Conservation (phyloP, 2,329 filamentous ascomycete genomes). For the Aureobasidium lini region DNA sequence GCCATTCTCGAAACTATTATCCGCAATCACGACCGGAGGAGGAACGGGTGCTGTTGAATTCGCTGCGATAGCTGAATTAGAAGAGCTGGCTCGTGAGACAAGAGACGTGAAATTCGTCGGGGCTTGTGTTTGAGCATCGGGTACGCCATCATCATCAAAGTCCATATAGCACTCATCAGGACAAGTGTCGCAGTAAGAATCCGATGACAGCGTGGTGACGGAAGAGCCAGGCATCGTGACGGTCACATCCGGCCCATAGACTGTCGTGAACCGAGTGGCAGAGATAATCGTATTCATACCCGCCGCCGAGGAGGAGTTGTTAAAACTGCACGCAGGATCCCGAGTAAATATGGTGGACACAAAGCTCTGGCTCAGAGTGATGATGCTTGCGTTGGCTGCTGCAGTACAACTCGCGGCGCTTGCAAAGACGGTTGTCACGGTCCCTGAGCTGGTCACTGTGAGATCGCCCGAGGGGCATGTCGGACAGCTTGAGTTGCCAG, state of each 20-base stretch:
- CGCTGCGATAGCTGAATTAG: neutral
- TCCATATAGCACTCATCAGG: constrained; percentile 6
- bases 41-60: neutral
- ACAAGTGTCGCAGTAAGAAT: neutral
- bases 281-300: neutral
- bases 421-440: neutral
- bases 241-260: neutral
- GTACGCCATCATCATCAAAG: neutral
- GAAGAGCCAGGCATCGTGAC: neutral
- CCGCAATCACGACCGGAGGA: neutral
- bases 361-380: neutral
- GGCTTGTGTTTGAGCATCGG: neutral
- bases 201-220: neutral
- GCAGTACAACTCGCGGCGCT: neutral
- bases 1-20: constrained; percentile 4
- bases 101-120: neutral
- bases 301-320: neutral
- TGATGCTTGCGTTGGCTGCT: neutral
- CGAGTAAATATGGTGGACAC: neutral
- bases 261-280: neutral
- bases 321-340: neutral
- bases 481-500: neutral
- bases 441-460: neutral
- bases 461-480: neutral
- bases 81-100: neutral